A percentile compares a stretch with the other conserved stretches of the same genome.
Evolutionary conservation across 2,329 filamentous ascomycete species (phyloP).

Genomic region (Penicillium sp.): DNA sequence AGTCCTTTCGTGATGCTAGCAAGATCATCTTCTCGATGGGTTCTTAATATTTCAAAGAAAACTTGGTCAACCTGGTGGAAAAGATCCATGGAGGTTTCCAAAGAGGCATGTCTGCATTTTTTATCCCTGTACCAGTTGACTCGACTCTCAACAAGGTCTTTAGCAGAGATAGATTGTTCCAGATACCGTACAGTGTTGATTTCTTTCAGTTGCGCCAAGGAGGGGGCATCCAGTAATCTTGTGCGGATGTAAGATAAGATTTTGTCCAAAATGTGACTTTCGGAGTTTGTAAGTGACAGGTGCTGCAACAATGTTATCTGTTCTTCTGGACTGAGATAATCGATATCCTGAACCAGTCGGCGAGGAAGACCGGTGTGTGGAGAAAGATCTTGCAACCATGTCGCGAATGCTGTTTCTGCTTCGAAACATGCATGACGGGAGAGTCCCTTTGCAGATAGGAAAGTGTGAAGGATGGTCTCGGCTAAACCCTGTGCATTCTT

Average conservation of each 20-base stretch:
- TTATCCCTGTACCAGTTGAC: conserved; percentile 46
- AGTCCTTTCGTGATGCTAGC: conserved; percentile 41
- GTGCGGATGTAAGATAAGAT: conserved; percentile 36
- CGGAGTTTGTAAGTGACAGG: conserved; percentile 30
- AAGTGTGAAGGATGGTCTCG: conserved; percentile 48
- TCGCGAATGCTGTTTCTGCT: conserved; percentile 39
- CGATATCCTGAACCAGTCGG: conserved; percentile 45
- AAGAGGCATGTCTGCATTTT: conserved; percentile 37
- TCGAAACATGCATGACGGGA: conserved; percentile 42
- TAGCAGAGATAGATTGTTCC: conserved; percentile 36
- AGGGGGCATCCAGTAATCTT: conserved; percentile 40
- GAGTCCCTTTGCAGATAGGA: conserved; percentile 43
- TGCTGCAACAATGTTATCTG: conserved; percentile 42
- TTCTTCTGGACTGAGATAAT: conserved; percentile 45
- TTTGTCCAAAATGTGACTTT: conserved; percentile 27
- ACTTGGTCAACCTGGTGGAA: conserved; percentile 39
- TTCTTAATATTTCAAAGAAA: conserved; percentile 30
- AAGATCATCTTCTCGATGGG: conserved; percentile 35
- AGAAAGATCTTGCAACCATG: conserved; percentile 34
- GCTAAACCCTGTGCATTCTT: conserved; percentile 45
- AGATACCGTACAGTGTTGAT: conserved; percentile 44
- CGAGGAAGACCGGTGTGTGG: conserved; percentile 34
- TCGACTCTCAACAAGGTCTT: conserved; percentile 40
- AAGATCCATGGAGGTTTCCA: conserved; percentile 33
- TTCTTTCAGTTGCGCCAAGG: conserved; percentile 41